phyloP scores from a whole-genome alignment of 306 rosid genomes.

The Prunus armeniaca region DNA sequence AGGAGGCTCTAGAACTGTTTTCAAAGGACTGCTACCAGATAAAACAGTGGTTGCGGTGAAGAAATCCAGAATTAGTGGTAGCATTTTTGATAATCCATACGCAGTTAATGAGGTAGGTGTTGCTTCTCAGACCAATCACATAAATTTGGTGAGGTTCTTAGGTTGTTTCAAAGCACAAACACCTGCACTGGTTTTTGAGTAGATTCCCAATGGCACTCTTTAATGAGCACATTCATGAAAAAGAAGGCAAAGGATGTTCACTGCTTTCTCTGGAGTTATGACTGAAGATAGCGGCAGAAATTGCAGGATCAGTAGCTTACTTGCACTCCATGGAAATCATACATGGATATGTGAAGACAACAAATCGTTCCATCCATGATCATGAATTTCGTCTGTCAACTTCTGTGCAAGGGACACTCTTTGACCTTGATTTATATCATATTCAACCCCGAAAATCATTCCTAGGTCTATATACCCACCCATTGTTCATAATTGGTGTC shows the following conservation, averaged over 20 bases:
- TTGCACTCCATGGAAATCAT: not conserved
- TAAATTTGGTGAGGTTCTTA: conserved; percentile 11
- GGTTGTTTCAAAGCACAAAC: conserved; percentile 8
- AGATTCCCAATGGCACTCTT: conserved; percentile 2
- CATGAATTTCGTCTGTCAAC: too few relatives aligned
- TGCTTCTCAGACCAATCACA: conserved; percentile 16
- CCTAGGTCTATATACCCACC: too few relatives aligned
- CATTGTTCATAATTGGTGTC: too few relatives aligned
- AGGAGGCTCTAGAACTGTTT: too few relatives aligned
- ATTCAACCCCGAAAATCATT: too few relatives aligned
- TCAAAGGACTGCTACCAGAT: too few relatives aligned
- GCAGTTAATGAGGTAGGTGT: conserved; percentile 10
- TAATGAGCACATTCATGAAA: not conserved
- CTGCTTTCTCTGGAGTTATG: conserved; percentile 4
- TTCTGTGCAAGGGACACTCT: too few relatives aligned
- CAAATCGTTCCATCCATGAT: not conserved
- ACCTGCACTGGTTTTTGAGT: not conserved
- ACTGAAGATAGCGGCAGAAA: conserved; percentile 14
- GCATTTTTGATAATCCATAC: not conserved
- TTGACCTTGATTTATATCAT: too few relatives aligned
- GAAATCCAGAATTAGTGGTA: too few relatives aligned
- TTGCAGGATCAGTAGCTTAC: conserved; percentile 9
- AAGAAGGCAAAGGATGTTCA: not conserved
- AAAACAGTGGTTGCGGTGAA: too few relatives aligned
- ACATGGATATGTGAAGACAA: not conserved